Conservation (phyloP, 2,329 filamentous ascomycete genomes). For the Stromatinia cepivora region DNA sequence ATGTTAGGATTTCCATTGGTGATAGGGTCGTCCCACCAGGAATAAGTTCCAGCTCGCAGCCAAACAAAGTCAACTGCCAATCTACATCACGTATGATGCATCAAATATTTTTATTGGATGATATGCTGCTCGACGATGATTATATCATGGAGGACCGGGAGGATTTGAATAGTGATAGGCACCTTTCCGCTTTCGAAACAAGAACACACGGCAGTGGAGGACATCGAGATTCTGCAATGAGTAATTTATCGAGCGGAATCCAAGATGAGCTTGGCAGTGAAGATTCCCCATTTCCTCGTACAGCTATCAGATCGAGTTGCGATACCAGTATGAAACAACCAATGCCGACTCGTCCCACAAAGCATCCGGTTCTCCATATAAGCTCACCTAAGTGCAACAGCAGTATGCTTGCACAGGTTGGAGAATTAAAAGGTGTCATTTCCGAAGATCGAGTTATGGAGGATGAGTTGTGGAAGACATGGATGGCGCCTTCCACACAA, state of each 20-base stretch:
- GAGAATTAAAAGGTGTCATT: slow-evolving; percentile 26
- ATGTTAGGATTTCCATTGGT: slow-evolving; percentile 39
- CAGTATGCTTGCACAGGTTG: slow-evolving; percentile 36
- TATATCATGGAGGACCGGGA: not conserved
- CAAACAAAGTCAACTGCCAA: slow-evolving; percentile 19
- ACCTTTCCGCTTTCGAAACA: not conserved
- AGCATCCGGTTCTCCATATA: slow-evolving; percentile 30
- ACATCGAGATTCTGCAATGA: not conserved
- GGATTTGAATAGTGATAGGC: not conserved
- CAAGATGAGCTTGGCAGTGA: not conserved
- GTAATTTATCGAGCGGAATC: not conserved
- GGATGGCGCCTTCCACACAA: slow-evolving; percentile 28
- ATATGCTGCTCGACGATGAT: slow-evolving; percentile 38
- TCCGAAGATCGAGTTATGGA: slow-evolving; percentile 34
- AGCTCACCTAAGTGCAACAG: slow-evolving; percentile 29
- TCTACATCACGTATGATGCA: slow-evolving; percentile 15
- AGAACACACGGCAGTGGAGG: not conserved
- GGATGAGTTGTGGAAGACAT: slow-evolving; percentile 38
- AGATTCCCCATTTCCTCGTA: not conserved
- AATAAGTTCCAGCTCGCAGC: slow-evolving; percentile 34
- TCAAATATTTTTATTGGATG: slow-evolving; percentile 33
- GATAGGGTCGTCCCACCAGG: slow-evolving; percentile 32
- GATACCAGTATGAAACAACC: slow-evolving; percentile 13
- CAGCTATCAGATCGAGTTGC: not conserved
- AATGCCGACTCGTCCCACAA: slow-evolving; percentile 3